Percentiles rank a stretch among this genome's conserved stretches.
Conservation (phyloP, 164 flowering plant species). For the Nymphaea thermarum region DNA sequence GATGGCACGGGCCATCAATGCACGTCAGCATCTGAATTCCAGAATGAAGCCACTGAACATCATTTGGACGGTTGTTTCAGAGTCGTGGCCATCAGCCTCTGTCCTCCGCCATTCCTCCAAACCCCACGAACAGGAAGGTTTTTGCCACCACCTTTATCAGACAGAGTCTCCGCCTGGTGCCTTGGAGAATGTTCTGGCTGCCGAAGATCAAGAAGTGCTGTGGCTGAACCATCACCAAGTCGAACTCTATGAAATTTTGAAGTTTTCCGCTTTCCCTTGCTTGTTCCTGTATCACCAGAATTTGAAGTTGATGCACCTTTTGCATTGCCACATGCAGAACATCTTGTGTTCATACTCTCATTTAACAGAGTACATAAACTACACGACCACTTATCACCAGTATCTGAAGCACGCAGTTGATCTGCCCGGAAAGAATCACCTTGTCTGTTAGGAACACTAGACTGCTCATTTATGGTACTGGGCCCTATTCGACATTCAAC, state of each 20-base stretch:
- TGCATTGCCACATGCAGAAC: not conserved
- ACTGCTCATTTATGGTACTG: slow-evolving; percentile 7
- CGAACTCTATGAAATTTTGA: slow-evolving; percentile 67
- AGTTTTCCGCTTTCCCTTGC: slow-evolving; percentile 53
- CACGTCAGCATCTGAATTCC: too few relatives aligned
- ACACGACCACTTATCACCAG: not conserved
- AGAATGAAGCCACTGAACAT: not conserved
- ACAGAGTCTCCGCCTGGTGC: slow-evolving; percentile 13
- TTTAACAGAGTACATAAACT: not conserved
- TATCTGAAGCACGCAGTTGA: not conserved
- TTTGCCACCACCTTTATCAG: slow-evolving; percentile 18
- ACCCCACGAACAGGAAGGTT: slow-evolving; percentile 20
- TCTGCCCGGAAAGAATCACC: slow-evolving; percentile 3
- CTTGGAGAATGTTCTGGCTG: slow-evolving; percentile 23
- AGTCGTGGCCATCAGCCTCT: slow-evolving; percentile 18
- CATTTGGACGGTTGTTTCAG: slow-evolving; percentile 5
- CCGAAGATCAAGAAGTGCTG: slow-evolving; percentile 22
- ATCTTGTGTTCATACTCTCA: not conserved
- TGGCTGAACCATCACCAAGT: slow-evolving; percentile 59
- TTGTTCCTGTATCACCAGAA: slow-evolving; percentile 20
- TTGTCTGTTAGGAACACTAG: not conserved
- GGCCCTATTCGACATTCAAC: slow-evolving; percentile 16
- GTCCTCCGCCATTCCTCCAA: slow-evolving; percentile 33
- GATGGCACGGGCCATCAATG: too few relatives aligned
- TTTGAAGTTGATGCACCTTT: slow-evolving; percentile 18